A percentile compares a stretch with the other conserved stretches of the same genome.
Conservation (phyloP, 805 yeast genomes). For the Blastobotrys muscicola region DNA sequence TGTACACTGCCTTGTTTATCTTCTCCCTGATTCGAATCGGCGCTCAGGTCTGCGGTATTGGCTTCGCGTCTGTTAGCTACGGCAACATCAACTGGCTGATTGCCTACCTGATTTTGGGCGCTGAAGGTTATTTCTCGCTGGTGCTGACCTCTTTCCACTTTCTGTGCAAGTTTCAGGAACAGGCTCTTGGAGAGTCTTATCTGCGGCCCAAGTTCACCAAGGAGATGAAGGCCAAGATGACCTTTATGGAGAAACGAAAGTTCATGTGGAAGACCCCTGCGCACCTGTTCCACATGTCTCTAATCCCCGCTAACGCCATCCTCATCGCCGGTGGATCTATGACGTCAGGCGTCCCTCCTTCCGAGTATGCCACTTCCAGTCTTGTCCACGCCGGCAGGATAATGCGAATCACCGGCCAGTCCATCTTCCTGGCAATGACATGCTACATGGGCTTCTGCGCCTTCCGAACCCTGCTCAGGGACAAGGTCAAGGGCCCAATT, state of each 20-base stretch:
- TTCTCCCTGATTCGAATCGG: conserved; percentile 11
- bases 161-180: conserved; percentile 4
- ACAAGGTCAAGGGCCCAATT: conserved; percentile 5
- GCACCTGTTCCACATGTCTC: conserved; percentile 5
- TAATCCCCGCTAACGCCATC: conserved; percentile 11
- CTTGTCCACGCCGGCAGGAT: conserved; percentile 5
- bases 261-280: background rate
- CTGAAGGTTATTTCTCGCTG: conserved; percentile 14
- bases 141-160: conserved; percentile 10
- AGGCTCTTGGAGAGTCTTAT: conserved; percentile 1
- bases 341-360: conserved; percentile 4
- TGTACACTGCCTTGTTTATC: conserved; percentile 6
- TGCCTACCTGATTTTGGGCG: conserved; percentile 14
- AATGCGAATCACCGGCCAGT: conserved; percentile 12
- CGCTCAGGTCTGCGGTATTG: conserved; percentile 13
- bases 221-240: background rate
- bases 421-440: conserved; percentile 8
- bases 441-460: conserved; percentile 4
- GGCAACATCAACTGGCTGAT: conserved; percentile 9
- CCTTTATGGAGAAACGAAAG: background rate
- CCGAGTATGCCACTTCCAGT: background rate
- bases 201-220: background rate
- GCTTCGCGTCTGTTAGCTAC: conserved; percentile 6
- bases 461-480: background rate
- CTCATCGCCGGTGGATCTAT: conserved; percentile 12